Percentiles rank a stretch among this genome's conserved stretches.
These are phyloP conservation scores for Vigna angularis DNA, from an alignment of 306 rosid species.

Conservation along the genomic window DNA sequence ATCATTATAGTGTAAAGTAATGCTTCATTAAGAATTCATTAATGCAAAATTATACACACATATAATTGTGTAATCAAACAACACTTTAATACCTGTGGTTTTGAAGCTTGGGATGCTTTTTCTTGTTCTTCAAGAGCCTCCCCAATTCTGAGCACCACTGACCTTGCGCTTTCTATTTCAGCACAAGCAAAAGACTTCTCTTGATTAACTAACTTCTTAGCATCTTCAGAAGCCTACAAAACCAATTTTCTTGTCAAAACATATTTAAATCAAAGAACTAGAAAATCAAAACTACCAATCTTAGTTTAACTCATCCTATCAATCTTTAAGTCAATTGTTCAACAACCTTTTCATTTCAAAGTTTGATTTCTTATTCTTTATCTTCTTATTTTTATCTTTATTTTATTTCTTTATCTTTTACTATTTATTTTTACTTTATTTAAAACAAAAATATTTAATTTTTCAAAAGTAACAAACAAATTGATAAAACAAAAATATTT, in stretches of 20 bases:
- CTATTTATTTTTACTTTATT: too few relatives aligned
- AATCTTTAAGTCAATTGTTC: too few relatives aligned
- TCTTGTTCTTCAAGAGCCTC: conserved; percentile 93
- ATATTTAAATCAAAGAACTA: conserved; percentile 10
- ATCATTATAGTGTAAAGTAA: conserved; percentile 4
- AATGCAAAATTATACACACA: conserved; percentile 7
- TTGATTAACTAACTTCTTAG: conserved; percentile 92
- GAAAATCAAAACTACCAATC: neutral
- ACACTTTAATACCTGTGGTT: conserved; percentile 62
- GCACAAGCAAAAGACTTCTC: conserved; percentile 99
- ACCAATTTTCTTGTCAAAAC: neutral
- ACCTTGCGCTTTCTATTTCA: conserved; percentile 94
- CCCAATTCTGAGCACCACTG: conserved; percentile 91
- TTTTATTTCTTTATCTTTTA: too few relatives aligned
- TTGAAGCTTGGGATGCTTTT: conserved; percentile 65
- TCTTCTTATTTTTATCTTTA: too few relatives aligned
- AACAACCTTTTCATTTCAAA: too few relatives aligned
- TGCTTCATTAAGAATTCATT: conserved; percentile 22
- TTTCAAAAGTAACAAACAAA: too few relatives aligned
- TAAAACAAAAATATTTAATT: too few relatives aligned
- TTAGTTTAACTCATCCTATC: too few relatives aligned
- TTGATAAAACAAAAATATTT: too few relatives aligned
- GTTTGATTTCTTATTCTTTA: too few relatives aligned
- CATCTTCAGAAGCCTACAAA: conserved; percentile 94
- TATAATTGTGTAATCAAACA: conserved; percentile 23